These are phyloP conservation scores for Ophiorrhiza pumila DNA, from an alignment of 257 asterid genomes.

Conservation along the genomic window DNA sequence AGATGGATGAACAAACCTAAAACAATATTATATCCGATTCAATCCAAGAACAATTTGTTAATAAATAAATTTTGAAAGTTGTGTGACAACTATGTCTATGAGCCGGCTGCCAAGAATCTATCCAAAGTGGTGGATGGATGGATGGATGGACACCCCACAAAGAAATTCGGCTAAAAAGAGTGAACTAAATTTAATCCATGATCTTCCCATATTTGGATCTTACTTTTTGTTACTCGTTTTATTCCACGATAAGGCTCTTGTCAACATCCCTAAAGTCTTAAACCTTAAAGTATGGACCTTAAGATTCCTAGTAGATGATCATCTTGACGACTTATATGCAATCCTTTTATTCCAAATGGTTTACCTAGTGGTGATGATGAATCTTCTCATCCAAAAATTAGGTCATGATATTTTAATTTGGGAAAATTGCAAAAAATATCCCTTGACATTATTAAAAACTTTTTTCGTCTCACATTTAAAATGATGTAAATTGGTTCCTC, in stretches of 20 bases:
- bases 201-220: slow-evolving; percentile 1
- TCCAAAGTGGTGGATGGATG: not conserved
- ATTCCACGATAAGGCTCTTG: slow-evolving; percentile 3
- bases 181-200: not conserved
- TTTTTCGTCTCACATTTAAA: too few species aligned
- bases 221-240: not conserved
- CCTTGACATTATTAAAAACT: too few species aligned
- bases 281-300: not conserved
- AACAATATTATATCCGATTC: too few species aligned
- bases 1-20: too few species aligned
- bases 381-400: too few species aligned
- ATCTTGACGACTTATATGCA: not conserved
- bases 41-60: too few species aligned
- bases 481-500: too few species aligned
- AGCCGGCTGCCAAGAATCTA: not conserved
- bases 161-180: not conserved
- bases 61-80: not conserved
- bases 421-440: too few species aligned
- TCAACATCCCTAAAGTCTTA: slow-evolving; percentile 5
- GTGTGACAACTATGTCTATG: not conserved
- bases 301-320: not conserved
- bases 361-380: too few species aligned
- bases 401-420: too few species aligned
- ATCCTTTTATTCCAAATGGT: not conserved
- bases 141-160: not conserved